phyloP scores from a whole-genome alignment of 2,329 filamentous ascomycete species.

The Monosporascus sp. region DNA sequence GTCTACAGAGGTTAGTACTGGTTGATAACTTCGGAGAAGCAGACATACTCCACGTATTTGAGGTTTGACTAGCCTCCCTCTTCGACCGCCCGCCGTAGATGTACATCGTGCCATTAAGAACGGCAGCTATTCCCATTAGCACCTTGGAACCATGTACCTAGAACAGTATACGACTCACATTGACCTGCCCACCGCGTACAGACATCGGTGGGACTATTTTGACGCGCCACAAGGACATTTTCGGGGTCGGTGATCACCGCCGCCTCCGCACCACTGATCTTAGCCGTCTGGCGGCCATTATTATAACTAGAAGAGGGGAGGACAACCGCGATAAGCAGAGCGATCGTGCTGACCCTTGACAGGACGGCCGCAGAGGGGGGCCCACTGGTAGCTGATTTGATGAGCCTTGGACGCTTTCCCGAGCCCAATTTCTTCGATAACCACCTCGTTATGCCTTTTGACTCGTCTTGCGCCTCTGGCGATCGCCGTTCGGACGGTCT shows the following conservation, averaged over 20 bases:
- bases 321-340: constrained; percentile 44
- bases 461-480: constrained; percentile 11
- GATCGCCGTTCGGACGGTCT: constrained; percentile 23
- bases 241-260: constrained; percentile 33
- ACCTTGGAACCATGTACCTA: not conserved
- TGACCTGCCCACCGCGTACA: constrained; percentile 65
- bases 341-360: constrained; percentile 42
- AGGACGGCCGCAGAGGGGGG: constrained; percentile 36
- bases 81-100: constrained; percentile 69
- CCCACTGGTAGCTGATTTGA: constrained; percentile 38
- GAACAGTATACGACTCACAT: constrained; percentile 32
- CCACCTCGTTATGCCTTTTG: constrained; percentile 29
- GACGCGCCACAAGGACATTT: constrained; percentile 32
- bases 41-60: constrained; percentile 63
- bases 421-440: constrained; percentile 35
- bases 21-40: no score
- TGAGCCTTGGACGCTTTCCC: constrained; percentile 32
- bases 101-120: constrained; percentile 71
- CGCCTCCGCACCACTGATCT: constrained; percentile 41
- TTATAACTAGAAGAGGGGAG: constrained; percentile 42
- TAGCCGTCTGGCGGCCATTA: constrained; percentile 33
- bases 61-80: constrained; percentile 49
- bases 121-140: constrained; percentile 41
- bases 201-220: constrained; percentile 47
- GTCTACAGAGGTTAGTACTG: constrained; percentile 33